These are phyloP conservation scores for Russula sp. DNA, from an alignment of 768 basidiomycete genomes.

Conservation along the genomic window DNA sequence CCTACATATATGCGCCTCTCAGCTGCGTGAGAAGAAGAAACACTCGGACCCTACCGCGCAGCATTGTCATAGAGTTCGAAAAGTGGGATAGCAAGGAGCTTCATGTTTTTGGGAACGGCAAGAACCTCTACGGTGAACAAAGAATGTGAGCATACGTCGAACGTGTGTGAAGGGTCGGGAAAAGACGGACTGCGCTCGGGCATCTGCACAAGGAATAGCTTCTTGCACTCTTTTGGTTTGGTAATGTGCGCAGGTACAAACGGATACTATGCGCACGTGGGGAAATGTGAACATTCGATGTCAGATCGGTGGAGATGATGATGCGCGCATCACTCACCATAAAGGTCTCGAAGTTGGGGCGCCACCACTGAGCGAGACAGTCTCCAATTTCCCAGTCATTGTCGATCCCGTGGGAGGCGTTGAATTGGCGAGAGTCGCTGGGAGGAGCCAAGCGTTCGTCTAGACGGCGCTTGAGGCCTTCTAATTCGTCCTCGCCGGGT, in stretches of 20 bases:
- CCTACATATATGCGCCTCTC: constrained; percentile 30
- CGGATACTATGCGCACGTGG: constrained; percentile 57
- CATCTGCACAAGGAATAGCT: constrained; percentile 91
- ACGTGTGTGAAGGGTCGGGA: background rate
- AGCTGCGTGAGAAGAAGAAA: background rate
- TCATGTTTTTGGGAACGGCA: constrained; percentile 98
- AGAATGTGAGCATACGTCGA: background rate
- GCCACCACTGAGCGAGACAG: constrained; percentile 97
- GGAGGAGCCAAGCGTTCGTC: constrained; percentile 87
- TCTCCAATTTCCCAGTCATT: constrained; percentile 97
- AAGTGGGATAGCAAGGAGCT: constrained; percentile 90
- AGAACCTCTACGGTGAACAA: constrained; percentile 62
- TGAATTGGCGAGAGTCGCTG: constrained; percentile 64
- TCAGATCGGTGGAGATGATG: background rate
- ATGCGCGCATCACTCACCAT: constrained; percentile 57
- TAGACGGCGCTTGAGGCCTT: constrained; percentile 83
- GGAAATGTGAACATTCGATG: background rate
- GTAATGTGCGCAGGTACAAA: constrained; percentile 94
- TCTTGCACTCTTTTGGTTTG: constrained; percentile 98
- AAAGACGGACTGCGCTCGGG: constrained; percentile 77
- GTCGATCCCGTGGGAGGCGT: constrained; percentile 67
- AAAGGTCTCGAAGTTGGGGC: constrained; percentile 98
- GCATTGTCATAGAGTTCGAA: constrained; percentile 98
- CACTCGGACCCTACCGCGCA: constrained; percentile 50
- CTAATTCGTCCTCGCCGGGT: constrained; percentile 89